Conservation (phyloP, 306 rosid species). For the Heteromeles arbutifolia region DNA sequence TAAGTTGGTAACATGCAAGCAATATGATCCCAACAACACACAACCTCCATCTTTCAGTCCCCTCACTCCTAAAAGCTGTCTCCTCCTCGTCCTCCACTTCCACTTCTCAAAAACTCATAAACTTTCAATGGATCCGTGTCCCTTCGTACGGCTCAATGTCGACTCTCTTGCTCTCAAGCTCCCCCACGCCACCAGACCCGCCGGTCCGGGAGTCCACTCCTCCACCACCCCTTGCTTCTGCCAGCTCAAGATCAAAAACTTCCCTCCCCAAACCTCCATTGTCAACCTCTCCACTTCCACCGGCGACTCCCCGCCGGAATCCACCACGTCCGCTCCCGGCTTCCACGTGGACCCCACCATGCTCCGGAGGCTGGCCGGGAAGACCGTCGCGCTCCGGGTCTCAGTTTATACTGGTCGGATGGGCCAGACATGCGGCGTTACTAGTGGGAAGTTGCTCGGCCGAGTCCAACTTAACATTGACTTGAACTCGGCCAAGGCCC, state of each 20-base stretch:
- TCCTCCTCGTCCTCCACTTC: neutral
- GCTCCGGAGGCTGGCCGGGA: constrained; percentile 46
- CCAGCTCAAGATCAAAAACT: constrained; percentile 39
- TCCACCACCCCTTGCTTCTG: constrained; percentile 87
- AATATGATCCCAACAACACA: neutral
- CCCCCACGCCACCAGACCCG: constrained; percentile 42
- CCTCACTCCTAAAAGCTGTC: neutral
- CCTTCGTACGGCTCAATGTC: constrained; percentile 57
- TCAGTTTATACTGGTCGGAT: constrained; percentile 70
- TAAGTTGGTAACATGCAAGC: constrained; percentile 17
- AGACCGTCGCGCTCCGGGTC: constrained; percentile 35
- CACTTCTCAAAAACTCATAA: neutral
- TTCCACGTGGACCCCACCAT: constrained; percentile 56
- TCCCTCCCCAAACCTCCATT: constrained; percentile 60
- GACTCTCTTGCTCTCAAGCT: constrained; percentile 67
- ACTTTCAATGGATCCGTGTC: constrained; percentile 73
- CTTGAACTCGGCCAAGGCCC: constrained; percentile 18
- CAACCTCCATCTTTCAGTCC: constrained; percentile 12
- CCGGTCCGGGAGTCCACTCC: constrained; percentile 63
- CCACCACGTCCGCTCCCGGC: constrained; percentile 41
- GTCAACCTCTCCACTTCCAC: constrained; percentile 44
- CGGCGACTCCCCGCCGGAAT: constrained; percentile 34
- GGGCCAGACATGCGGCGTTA: constrained; percentile 53
- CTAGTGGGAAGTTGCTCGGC: constrained; percentile 59
- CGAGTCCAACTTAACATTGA: constrained; percentile 39